Evolutionary conservation across 148 eudicot species (phyloP).

Genomic region (Gaultheria prostrata): DNA sequence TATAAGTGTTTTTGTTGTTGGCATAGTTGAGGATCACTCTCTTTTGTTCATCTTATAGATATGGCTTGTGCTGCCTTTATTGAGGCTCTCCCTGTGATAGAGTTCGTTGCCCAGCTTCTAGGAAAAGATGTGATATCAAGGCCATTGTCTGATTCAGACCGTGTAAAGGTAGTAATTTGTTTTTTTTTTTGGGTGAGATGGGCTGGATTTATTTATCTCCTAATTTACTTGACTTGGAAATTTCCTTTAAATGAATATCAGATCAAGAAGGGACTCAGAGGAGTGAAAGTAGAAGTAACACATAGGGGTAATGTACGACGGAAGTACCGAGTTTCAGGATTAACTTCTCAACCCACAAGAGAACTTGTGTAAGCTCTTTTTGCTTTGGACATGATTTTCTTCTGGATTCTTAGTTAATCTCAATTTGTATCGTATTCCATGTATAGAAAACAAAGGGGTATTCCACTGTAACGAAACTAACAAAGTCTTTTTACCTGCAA

Average conservation of each 20-base stretch:
- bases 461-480: neutral
- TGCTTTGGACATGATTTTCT: neutral
- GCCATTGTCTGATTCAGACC: slow-evolving; percentile 61
- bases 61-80: slow-evolving; percentile 74
- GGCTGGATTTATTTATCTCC: neutral
- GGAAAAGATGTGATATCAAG: slow-evolving; percentile 64
- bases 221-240: neutral
- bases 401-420: neutral
- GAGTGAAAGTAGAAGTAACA: slow-evolving; percentile 76
- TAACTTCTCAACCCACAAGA: slow-evolving; percentile 72
- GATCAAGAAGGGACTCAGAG: slow-evolving; percentile 70
- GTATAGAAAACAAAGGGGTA: neutral
- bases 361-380: slow-evolving; percentile 55
- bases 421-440: neutral
- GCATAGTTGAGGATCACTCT: neutral
- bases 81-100: slow-evolving; percentile 66
- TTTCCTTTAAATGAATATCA: slow-evolving; percentile 16
- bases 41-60: slow-evolving; percentile 30
- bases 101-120: slow-evolving; percentile 58
- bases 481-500: neutral
- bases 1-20: neutral
- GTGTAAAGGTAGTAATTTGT: slow-evolving; percentile 55
- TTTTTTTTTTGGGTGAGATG: slow-evolving; percentile 5
- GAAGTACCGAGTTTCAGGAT: slow-evolving; percentile 67
- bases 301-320: slow-evolving; percentile 63